Evolutionary conservation across 2,329 filamentous ascomycete species (phyloP), one percentile per base, ranked within the genome.

Genomic region (Pestalotiopsis sp.): DNA sequence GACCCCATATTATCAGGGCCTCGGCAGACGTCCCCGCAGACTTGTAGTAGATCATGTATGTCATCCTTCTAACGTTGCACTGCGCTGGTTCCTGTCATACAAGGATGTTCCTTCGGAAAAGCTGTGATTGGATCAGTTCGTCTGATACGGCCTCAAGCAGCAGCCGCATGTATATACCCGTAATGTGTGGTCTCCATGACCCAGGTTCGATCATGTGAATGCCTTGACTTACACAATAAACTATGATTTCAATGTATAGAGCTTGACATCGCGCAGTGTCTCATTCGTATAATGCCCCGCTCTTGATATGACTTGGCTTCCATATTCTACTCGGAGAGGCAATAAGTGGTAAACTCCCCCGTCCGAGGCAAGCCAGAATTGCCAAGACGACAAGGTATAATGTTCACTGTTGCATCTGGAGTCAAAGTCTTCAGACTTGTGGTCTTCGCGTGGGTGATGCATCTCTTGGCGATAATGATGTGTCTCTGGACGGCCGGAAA

Each of bases 11-110:
- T 27, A 23, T 36, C 25, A 17, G 11, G 57, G 57, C 57, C 57
- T 59, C 57, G 57, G 57, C 57, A 59, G 23, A 27, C 45, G 57
- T 27, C 57, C 57, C 57, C 57, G 57, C 57, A 59, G 57, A 59
- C 45, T 52, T 52, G 23, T 59, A n/a, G 4, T 59, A 14, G 12
- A 59, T 36, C 27, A 59, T 59, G 57, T 59, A 59, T 36, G 57
- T 27, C 27, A 59, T 59, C 12, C 20, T 9, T 52, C 17, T 17
- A 20, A 7, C 2, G 45, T 52, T 23, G 7, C 45, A 52, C 45
- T 52, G 6, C 45, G 45, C 45, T 52, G 45, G 45, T 52, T 20
- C 45, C 45, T 52, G 45, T 5, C 17, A 52, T 52, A 20, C 45
- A 52, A 52, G 17, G 17, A 20, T 20, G 14, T 9, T n/a, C 5